Conservation (phyloP, 805 yeast species). For the Grigorovia jiainica region DNA sequence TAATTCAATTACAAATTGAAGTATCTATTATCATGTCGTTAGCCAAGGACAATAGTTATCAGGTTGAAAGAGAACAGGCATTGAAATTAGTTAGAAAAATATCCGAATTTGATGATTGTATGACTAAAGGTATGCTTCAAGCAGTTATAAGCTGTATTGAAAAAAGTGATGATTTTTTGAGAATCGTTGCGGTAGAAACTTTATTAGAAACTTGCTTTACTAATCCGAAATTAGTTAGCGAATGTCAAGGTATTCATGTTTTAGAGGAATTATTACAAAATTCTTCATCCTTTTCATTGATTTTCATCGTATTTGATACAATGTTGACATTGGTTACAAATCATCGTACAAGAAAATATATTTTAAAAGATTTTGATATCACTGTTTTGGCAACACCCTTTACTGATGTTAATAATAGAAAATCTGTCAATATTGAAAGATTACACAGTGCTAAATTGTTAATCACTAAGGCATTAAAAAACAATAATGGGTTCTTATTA, state of each 20-base stretch:
- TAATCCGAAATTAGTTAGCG: conserved; percentile 35
- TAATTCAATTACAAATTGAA: conserved; percentile 50
- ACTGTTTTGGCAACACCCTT: conserved; percentile 58
- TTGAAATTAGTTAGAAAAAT: conserved; percentile 59
- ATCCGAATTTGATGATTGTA: conserved; percentile 45
- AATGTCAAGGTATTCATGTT: conserved; percentile 39
- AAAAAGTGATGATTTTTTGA: conserved; percentile 40
- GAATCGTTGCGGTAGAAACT: conserved; percentile 45
- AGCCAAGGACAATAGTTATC: conserved; percentile 43
- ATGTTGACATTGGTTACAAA: conserved; percentile 22
- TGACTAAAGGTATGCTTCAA: conserved; percentile 58
- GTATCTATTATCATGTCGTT: conserved; percentile 55
- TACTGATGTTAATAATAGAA: conserved; percentile 47
- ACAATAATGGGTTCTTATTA: conserved; percentile 68
- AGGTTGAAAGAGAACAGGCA: conserved; percentile 69
- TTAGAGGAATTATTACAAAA: conserved; percentile 26
- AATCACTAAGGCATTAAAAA: conserved; percentile 51
- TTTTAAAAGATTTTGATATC: conserved; percentile 52
- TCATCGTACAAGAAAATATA: conserved; percentile 22
- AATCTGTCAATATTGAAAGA: conserved; percentile 41
- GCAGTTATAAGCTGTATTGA: conserved; percentile 60
- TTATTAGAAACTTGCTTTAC: conserved; percentile 44
- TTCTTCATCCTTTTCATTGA: conserved; percentile 18
- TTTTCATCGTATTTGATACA: conserved; percentile 21
- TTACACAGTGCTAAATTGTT: conserved; percentile 53